Evolutionary conservation across 202 grass and related monocot genomes (phyloP), one percentile per base, ranked within the genome.

Genomic region (Schoenoplectus triqueter): DNA sequence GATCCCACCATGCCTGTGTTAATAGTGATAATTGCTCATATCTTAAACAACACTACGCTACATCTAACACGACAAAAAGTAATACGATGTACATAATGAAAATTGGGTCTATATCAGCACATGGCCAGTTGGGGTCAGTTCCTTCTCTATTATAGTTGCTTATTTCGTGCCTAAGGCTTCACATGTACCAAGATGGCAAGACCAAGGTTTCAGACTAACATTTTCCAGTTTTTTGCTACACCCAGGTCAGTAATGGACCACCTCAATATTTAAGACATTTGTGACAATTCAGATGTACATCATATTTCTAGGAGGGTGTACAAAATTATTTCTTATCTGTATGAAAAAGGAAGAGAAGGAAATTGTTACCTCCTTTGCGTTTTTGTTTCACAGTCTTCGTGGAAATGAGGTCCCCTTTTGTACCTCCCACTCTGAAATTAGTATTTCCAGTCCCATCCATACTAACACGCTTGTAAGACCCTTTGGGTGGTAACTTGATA

Each of bases 361-460:
- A 72, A 46, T 56, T 47, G 64, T 84, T 73, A 99, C 96, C 96
- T 86, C 90, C 84, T 89, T 86, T 94, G 46, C 90, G 88, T 94
- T 94, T 99, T 86, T 96, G 96, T 85, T 92, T 99, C 62, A 92
- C 90, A 51, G 93, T 89, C 87, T 86, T 94, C 68, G 87, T 92
- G 19, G 89, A 87, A 10, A 90, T 89, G 52, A 94, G 90, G 79
- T 94, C 96, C 60, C 91, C 89, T 85, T 87, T 93, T 57, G 73
- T 88, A 77, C 85, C 56, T 84, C 82, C 88, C 21, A 86, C 69
- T 86, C 83, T 93, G 82, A 80, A 90, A 84, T 95, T 93, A 68
- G 90, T 45, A 65, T 98, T 94, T 49, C 60, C 14, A 76, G 80
- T 59, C 64, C 87, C 82, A 81, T 94, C 94, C 45, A 87, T 83